Base-by-base conservation (phyloP, 2,329 filamentous ascomycete species). In the Ophiostoma novo-ulmi region DNA sequence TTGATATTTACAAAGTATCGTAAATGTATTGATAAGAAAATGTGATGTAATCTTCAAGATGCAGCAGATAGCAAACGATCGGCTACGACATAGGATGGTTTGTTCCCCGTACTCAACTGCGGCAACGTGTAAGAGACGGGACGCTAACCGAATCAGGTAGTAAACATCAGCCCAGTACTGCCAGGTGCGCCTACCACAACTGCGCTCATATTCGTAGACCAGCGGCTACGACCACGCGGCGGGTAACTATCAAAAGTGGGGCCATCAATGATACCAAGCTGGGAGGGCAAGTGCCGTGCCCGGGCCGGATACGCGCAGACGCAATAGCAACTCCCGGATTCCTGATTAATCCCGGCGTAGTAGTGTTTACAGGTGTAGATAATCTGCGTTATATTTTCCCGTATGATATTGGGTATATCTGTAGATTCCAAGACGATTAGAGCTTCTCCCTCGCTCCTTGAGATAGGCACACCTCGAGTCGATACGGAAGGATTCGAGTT, bases 161-260 rank as follows among this genome's bases (percentile, higher is more conserved):
- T 58, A 6, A 22, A 58, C 17, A 31, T 5, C 44, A 48, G 44
- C 17, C 5, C 31, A 31, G 31, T 13, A 58, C 22, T 26, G 11
- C 52, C 14, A 48, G n/a, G n/a, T 58, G n/a, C 52, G 52, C 14
- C n/a, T 26, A 31, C 22, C 17, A 8, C 44, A 26, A 14, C 8
- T 58, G 52, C 52, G 52, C 52, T 58, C 52, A 58, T 48, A 5
- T 26, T 10, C 10, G 31, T 31, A 31, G n/a, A 58, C 8, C 52
- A n/a, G 52, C 52, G 52, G 52, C 52, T 58, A 31, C 52, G 26
- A 58, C 52, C 10, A n/a, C 8, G 52, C 52, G 52, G 52, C 52
- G 52, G 52, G 52, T 31, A 58, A 26, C 22, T 58, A 58, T 58
- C 52, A 58, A 58, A 58, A 58, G 52, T 31, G 52, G 52, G n/a